Conservation (phyloP, 306 rosid genomes). For the Vigna reflexopilosa region DNA sequence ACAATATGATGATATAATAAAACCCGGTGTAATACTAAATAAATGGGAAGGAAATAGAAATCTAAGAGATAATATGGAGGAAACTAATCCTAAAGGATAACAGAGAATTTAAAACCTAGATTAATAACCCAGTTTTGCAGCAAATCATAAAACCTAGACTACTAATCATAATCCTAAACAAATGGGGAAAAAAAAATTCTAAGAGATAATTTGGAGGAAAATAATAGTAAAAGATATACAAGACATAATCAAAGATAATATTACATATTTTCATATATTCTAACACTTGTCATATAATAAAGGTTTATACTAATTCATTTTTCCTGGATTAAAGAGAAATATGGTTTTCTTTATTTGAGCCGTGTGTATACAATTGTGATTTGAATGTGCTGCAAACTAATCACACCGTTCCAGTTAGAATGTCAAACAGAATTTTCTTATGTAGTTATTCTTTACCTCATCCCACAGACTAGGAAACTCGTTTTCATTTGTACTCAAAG, state of each 20-base stretch:
- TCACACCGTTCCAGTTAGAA: conserved; percentile 1
- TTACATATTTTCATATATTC: neutral
- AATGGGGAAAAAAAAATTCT: neutral
- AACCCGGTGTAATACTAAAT: neutral
- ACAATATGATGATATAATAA: neutral
- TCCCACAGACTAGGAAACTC: conserved; percentile 46
- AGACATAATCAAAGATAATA: neutral
- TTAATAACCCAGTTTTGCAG: neutral
- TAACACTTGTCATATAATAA: conserved; percentile 2
- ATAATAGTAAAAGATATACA: neutral
- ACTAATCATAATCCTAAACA: neutral
- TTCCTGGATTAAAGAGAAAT: conserved; percentile 34
- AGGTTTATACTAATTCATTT: conserved; percentile 38
- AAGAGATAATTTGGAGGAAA: neutral
- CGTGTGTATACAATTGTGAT: conserved; percentile 24
- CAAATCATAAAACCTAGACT: neutral
- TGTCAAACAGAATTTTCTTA: conserved; percentile 28
- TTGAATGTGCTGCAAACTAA: conserved; percentile 5
- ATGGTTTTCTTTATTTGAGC: conserved; percentile 26
- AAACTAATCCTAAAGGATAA: neutral
- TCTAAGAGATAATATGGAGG: neutral
- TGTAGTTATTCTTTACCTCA: conserved; percentile 58
- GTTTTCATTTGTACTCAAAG: conserved; percentile 46
- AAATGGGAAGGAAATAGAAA: neutral
- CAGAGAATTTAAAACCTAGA: neutral